Evolutionary conservation across 2,329 filamentous ascomycete species (phyloP), one percentile per base, ranked within the genome.

Genomic region (Fusarium poae): DNA sequence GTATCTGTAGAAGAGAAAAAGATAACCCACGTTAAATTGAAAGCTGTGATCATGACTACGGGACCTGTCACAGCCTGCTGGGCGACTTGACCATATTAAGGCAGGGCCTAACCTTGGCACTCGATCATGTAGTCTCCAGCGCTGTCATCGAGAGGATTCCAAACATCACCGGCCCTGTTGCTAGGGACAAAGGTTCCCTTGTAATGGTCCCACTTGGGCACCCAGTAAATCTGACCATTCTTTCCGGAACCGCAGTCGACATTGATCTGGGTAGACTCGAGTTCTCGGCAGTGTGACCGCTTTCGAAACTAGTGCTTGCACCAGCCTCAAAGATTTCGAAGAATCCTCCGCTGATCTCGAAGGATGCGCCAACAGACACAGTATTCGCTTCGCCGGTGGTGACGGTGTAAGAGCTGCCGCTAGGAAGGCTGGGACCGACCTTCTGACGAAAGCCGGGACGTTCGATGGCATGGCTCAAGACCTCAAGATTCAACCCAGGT

Each of bases 41-140:
- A 2, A 15, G 13, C 7, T 23, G 8, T 8, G 4, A 11, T 18
- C 4, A 39, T 39, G 35, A 11, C n/a, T 4, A 20, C 20, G 20
- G 12, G 29, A 13, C 29, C 29, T 13, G 4, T 30, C 29, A 30
- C 4, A 30, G 15, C 15, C 11, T 43, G 5, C 4, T 4, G 16
- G 40, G 8, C 5, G 1, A 2, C 0, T 6, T n/a, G 10, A 5
- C 15, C 7, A 4, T 43, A 18, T 6, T 3, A 3, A 6, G 7
- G 16, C 8, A 42, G 5, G 1, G 8, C 11, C 11, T 29, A 11
- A 3, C 46, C 32, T 18, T 50, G 46, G 3, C 46, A 50, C 3
- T 50, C 46, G 20, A 50, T 20, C 32, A 50, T 27, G 13, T 50
- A 37, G 13, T 50, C 46, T 1, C 30, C 21, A 27, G 21, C 21